Conservation (phyloP, 352 stramenopile species). For the Phytophthora podocarpi region DNA sequence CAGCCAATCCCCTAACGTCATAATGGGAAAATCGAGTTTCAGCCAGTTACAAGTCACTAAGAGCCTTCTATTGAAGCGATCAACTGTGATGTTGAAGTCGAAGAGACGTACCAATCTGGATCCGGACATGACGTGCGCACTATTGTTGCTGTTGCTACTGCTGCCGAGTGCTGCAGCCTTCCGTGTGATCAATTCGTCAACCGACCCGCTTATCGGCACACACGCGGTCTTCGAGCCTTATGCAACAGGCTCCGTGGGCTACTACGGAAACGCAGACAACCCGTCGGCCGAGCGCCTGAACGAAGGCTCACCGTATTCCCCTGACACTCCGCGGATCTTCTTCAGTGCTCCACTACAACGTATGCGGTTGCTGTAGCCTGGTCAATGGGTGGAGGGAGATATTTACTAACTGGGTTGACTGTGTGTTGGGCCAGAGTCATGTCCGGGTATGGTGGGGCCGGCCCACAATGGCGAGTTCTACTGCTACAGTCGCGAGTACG, state of each 20-base stretch:
- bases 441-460: constrained; percentile 87
- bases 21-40: background rate
- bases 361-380: constrained; percentile 32
- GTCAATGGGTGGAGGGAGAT: constrained; percentile 18
- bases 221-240: constrained; percentile 85
- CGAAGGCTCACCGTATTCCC: constrained; percentile 80
- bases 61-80: constrained; percentile 17
- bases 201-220: constrained; percentile 35
- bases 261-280: constrained; percentile 81
- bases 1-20: constrained; percentile 5
- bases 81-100: no score
- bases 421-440: constrained; percentile 69
- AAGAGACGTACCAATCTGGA: constrained; percentile 15
- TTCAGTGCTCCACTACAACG: constrained; percentile 47
- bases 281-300: constrained; percentile 76
- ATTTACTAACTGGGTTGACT: background rate
- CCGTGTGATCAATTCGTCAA: constrained; percentile 42
- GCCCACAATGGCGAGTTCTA: constrained; percentile 91
- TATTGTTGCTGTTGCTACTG: constrained; percentile 10
- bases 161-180: constrained; percentile 26
- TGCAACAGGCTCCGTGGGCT: constrained; percentile 75
- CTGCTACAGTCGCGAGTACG: constrained; percentile 89
- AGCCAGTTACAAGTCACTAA: background rate
- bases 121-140: background rate
- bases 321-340: constrained; percentile 69